Base-by-base conservation (phyloP, 768 basidiomycete genomes). In the Lentinula sp. region DNA sequence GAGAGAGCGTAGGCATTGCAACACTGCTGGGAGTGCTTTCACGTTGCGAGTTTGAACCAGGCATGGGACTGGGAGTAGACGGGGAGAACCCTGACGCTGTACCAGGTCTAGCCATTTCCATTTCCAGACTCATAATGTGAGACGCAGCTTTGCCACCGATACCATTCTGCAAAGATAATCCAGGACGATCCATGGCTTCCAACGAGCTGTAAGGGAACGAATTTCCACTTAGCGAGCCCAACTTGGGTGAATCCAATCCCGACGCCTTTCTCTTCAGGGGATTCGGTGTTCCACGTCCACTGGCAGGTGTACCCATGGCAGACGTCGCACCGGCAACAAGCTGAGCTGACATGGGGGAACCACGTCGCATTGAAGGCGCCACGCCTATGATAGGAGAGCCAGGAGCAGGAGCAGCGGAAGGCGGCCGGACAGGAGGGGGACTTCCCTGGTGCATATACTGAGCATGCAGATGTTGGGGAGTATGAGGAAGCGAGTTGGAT, bases 211-310 rank as follows among this genome's bases (percentile, higher is more conserved):
- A 32, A 50, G 37, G 58, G 7, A 31, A 39, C 5, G 58, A 46
- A 48, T 37, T 40, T 31, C 48, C 50, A 21, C 16, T 52, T 1
- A 48, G 50, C 28, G 59, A 37, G 31, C 57, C 57, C 45, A 59
- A 21, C 16, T 50, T 59, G 4, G 57, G 57, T 3, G 57, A 59
- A n/a, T 59, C 57, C 13, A 58, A 32, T 15, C 57, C 57, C 7
- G 57, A 58, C 8, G 57, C 57, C 15, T 59, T 59, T 39, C 57
- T 46, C 32, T 59, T 59, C 16, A 59, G 34, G 11, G 48, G 43
- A 59, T 59, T 59, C 16, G 57, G 57, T 45, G 57, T 59, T 23
- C 45, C 57, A 37, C 57, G 57, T 13, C 57, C 48, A 49, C 57
- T 32, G 18, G 53, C 35, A 45, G 42, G 13, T n/a, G 21, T 57